Percentiles rank a stretch among this genome's conserved stretches.
These are phyloP conservation scores for Cerrena zonata DNA, from an alignment of 1,284 basidiomycete species.

Conservation along the genomic window DNA sequence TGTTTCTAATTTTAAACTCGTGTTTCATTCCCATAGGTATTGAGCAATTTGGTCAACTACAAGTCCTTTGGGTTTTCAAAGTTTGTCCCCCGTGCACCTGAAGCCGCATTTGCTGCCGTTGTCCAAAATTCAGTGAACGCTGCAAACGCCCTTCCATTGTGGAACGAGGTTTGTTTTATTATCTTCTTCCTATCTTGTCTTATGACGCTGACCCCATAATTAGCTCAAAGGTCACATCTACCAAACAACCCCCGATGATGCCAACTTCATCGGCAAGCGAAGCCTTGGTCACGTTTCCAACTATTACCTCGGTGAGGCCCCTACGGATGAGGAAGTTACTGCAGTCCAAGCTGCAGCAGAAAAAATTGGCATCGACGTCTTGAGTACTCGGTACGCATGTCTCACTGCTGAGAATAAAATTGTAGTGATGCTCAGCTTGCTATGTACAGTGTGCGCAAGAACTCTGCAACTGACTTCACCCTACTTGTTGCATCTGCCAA, in stretches of 20 bases:
- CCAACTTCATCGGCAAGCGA: conserved; percentile 74
- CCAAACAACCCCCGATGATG: conserved; percentile 52
- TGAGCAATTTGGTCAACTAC: conserved; percentile 76
- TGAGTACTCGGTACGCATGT: conserved; percentile 69
- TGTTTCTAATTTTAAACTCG: conserved; percentile 1
- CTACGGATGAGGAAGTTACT: conserved; percentile 69
- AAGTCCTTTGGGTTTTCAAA: conserved; percentile 80
- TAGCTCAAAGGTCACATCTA: conserved; percentile 74
- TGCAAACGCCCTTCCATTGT: conserved; percentile 49
- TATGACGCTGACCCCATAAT: neutral
- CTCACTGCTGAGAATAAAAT: neutral
- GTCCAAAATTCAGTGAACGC: conserved; percentile 57
- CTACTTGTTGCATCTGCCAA: conserved; percentile 69
- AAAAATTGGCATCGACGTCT: conserved; percentile 61
- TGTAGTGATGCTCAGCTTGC: too few relatives aligned
- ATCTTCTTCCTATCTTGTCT: neutral
- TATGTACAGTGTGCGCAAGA: conserved; percentile 60
- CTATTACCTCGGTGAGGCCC: conserved; percentile 71
- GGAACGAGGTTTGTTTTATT: conserved; percentile 48
- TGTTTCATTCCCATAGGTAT: conserved; percentile 40
- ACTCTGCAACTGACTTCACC: conserved; percentile 51
- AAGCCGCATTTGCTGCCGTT: conserved; percentile 57
- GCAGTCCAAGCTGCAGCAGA: conserved; percentile 70
- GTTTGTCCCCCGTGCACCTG: conserved; percentile 65
- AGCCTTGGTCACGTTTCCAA: conserved; percentile 71